These are phyloP conservation scores for Medicago lupulina DNA, from an alignment of 306 rosid genomes.

Conservation along the genomic window DNA sequence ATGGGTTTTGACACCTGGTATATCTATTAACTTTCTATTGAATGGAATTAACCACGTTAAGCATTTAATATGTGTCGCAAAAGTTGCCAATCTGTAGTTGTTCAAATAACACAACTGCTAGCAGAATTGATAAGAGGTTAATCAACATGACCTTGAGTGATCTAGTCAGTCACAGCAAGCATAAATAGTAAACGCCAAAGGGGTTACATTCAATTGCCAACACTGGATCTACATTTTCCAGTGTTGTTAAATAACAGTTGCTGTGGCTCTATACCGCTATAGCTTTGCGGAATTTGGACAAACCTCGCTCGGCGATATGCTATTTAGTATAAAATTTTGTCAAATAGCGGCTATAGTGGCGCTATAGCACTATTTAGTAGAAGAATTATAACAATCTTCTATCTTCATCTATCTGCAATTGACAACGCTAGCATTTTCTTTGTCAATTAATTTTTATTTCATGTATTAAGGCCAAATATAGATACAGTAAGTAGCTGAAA, in stretches of 20 bases:
- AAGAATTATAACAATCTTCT: too few relatives aligned
- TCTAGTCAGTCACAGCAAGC: constrained; percentile 10
- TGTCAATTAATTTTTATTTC: constrained; percentile 3
- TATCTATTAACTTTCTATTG: too few relatives aligned
- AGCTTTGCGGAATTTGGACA: too few relatives aligned
- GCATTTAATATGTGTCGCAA: background rate
- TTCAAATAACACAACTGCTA: background rate
- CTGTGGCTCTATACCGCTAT: too few relatives aligned
- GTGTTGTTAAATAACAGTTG: too few relatives aligned
- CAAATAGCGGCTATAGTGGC: too few relatives aligned
- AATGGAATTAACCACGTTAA: too few relatives aligned
- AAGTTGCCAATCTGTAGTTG: too few relatives aligned
- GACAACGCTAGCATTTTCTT: background rate
- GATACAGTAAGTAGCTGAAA: background rate
- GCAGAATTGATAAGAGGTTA: constrained; percentile 23
- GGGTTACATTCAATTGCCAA: constrained; percentile 1
- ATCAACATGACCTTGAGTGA: constrained; percentile 11
- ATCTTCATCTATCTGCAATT: too few relatives aligned
- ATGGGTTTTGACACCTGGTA: background rate
- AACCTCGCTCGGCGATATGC: too few relatives aligned
- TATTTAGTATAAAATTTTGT: too few relatives aligned
- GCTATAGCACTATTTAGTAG: too few relatives aligned
- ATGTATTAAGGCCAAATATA: constrained; percentile 7
- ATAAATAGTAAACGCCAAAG: background rate
- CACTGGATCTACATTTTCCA: background rate